These are phyloP conservation scores for Pseudogymnoascus sp. DNA, from an alignment of 2,329 filamentous ascomycete genomes.

Conservation along the genomic window DNA sequence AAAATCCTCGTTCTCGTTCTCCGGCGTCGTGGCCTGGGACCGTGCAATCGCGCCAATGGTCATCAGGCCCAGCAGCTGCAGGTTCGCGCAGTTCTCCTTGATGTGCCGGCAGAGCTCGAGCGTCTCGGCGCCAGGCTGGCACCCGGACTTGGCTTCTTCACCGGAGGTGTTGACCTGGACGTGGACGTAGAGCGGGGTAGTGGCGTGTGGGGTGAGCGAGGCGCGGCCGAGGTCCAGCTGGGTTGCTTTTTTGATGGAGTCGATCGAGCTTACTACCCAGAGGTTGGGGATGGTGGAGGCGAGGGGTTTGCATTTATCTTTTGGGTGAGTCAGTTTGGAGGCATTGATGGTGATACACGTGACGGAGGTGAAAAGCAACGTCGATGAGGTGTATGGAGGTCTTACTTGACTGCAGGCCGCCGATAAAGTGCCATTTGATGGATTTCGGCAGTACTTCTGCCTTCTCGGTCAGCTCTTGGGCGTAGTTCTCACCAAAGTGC, in stretches of 20 bases:
- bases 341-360: background rate
- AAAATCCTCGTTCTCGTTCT: constrained; percentile 91
- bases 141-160: constrained; percentile 78
- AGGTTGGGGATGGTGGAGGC: constrained; percentile 79
- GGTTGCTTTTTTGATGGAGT: constrained; percentile 78
- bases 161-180: constrained; percentile 95
- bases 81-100: constrained; percentile 59
- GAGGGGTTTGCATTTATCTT: constrained; percentile 82
- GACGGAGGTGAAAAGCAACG: background rate
- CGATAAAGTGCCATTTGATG: constrained; percentile 95
- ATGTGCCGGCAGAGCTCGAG: constrained; percentile 63
- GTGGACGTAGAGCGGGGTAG: constrained; percentile 50
- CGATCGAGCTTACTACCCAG: constrained; percentile 85
- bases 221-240: constrained; percentile 71
- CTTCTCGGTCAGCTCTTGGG: constrained; percentile 83
- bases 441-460: constrained; percentile 65
- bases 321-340: background rate
- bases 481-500: constrained; percentile 97
- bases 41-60: constrained; percentile 93
- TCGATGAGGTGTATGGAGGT: constrained; percentile 12
- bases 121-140: constrained; percentile 57
- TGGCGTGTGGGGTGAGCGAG: constrained; percentile 36
- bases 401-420: constrained; percentile 71
- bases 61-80: constrained; percentile 80
- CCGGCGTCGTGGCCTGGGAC: constrained; percentile 63